Base-by-base conservation (phyloP, 2,329 filamentous ascomycete genomes). In the Sporothrix variecibatus region DNA sequence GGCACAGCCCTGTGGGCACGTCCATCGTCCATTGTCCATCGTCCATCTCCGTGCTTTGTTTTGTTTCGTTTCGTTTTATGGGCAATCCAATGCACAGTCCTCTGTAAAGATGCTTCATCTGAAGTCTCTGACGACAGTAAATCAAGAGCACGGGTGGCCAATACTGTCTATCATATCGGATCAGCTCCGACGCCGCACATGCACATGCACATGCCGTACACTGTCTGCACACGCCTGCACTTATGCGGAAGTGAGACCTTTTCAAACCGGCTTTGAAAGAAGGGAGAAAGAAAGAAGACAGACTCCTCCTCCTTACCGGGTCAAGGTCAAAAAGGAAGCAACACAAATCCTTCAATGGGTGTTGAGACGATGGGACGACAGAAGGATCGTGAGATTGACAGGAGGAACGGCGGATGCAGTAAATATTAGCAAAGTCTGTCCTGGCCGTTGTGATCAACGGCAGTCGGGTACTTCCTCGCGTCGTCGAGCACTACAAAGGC, bases 1-100 rank as follows among this genome's bases (percentile, higher is more conserved):
- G 64, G 64, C 64, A 68, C 65, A 68, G 65, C 65, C 65, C 43
- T 49, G 65, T 68, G 43, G 65, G 8, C 62, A 40, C 62, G 28
- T 34, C 6, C 26, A 28, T n/a, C 20, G 3, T n/a, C 6, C 34
- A 6, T 40, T n/a, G 28, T 34, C 6, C 26, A 28, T n/a, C 20
- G 3, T n/a, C 6, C 34, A 6, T 40, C 23, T 64, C 43, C 43
- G 43, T 20, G 11, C 15, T 1, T 20, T 34, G 31, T 46, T 17
- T 31, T 51, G 17, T 17, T 53, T 53, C 15, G 67, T 69, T 69
- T 69, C 28, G 26, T 17, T 53, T 38, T 6, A 17, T n/a, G n/a
- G n/a, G 11, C 28, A 34, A 34, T 64, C 56, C 56, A 34, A 34
- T 28, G 8, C 51, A 7, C 17, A 5, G 12, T 40, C 20, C 60